Base-by-base conservation (phyloP, 805 yeast species). In the Wickerhamiella alocasiicola region DNA sequence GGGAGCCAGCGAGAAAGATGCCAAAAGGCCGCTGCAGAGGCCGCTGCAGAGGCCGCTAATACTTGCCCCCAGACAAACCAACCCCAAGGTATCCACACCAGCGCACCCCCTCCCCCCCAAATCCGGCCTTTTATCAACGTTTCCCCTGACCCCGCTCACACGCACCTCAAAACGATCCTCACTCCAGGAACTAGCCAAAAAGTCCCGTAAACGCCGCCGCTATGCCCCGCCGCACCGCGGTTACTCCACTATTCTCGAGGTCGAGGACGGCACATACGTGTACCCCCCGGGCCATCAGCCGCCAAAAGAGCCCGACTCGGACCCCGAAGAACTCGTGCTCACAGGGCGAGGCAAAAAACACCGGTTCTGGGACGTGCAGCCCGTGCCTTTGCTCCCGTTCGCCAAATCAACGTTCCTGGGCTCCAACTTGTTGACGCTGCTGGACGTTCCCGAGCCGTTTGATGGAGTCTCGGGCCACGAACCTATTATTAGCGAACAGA, bases 321-420 rank as follows among this genome's bases (percentile, higher is more conserved):
- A 23, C 7, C 9, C 11, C 9, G 26, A 23, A 23, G 11, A 7
- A 7, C 7, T 23, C 11, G 26, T 23, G 11, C 26, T 7, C 9
- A 7, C 26, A 7, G 11, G 11, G 11, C 26, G 26, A 23, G n/a
- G 7, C 19, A 19, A 31, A 9, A 18, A 9, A 7, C 34, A 31
- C 25, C 6, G 4, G 5, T 31, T 31, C 24, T 31, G 34, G 34
- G 11, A 18, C 25, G 15, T 16, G n/a, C 13, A 31, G 6, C 34
- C 24, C 6, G 13, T 16, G 4, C n/a, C 34, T 12, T 18, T 5
- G 9, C 24, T 6, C 4, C 15, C 17, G 6, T 28, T 40, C 11
- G 9, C 33, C 6, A 21, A 6, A 16, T 3, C 28, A 5, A 48
- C 51, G 2, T 48, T 48, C 23, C 12, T 43, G 2, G 51, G 51